Evolutionary conservation across 106 monocot genomes (phyloP).

Genomic region (Amphibolis antarctica): DNA sequence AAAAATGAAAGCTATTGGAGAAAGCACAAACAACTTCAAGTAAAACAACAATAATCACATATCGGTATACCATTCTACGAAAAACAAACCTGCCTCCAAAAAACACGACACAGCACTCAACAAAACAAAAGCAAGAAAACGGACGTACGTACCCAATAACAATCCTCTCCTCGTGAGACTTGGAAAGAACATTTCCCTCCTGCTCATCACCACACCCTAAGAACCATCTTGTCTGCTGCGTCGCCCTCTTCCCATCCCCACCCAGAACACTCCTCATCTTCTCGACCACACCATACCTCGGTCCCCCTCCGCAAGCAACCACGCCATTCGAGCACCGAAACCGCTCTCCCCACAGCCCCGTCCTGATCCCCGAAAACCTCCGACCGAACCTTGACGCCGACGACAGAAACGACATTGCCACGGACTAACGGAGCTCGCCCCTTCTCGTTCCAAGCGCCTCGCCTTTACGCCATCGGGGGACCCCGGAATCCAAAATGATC

Average conservation of each 20-base stretch:
- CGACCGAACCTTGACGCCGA: neutral
- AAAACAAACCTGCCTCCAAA: neutral
- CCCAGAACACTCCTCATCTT: constrained; percentile 2
- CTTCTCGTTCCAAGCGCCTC: too few relatives aligned
- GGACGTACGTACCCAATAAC: constrained; percentile 58
- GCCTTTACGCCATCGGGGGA: too few relatives aligned
- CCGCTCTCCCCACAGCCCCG: neutral
- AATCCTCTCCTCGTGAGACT: constrained; percentile 54
- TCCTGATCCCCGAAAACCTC: neutral
- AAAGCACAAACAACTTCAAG: neutral
- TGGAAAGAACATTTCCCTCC: constrained; percentile 65
- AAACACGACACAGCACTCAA: neutral
- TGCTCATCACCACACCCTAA: constrained; percentile 86
- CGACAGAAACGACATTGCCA: constrained; percentile 4
- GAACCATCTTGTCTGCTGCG: constrained; percentile 45
- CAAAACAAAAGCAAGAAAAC: neutral
- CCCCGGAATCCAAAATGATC: too few relatives aligned
- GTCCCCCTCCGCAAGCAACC: neutral
- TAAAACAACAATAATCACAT: neutral
- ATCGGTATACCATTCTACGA: neutral
- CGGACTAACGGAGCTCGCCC: neutral
- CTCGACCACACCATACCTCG: constrained; percentile 1
- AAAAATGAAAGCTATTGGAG: neutral
- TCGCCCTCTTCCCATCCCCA: neutral
- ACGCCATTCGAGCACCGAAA: constrained; percentile 7